These are phyloP conservation scores for Ascoidea rubescens DNA, from an alignment of 805 yeast genomes.

Conservation along the genomic window DNA sequence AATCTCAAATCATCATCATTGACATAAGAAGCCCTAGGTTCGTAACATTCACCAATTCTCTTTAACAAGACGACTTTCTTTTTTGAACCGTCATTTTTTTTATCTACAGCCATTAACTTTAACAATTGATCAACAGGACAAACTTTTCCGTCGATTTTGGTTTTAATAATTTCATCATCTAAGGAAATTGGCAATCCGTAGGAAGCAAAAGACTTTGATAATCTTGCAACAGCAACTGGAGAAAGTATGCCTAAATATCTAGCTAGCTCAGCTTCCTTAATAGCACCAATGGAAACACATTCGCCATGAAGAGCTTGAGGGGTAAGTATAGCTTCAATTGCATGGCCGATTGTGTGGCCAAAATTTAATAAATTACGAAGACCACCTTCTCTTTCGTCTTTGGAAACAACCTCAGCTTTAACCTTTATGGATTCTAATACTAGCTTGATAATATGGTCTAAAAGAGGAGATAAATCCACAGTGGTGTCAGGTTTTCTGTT, in stretches of 20 bases:
- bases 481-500: conserved; percentile 22
- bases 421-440: conserved; percentile 80
- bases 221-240: conserved; percentile 87
- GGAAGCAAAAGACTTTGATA: conserved; percentile 68
- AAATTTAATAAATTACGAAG: conserved; percentile 84
- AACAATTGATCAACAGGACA: conserved; percentile 69
- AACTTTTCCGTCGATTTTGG: conserved; percentile 51
- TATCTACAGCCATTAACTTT: conserved; percentile 86
- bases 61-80: conserved; percentile 79
- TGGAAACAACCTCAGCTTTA: conserved; percentile 86
- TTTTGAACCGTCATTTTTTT: conserved; percentile 87
- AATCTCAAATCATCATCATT: conserved; percentile 69
- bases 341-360: conserved; percentile 97
- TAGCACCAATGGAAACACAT: conserved; percentile 96
- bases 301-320: conserved; percentile 97
- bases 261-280: conserved; percentile 89
- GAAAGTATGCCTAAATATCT: conserved; percentile 79
- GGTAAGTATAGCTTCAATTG: conserved; percentile 92
- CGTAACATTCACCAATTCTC: conserved; percentile 79
- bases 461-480: conserved; percentile 56
- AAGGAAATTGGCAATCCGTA: conserved; percentile 77
- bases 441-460: conserved; percentile 60
- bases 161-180: conserved; percentile 57
- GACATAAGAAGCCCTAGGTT: conserved; percentile 75
- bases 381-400: conserved; percentile 93